phyloP scores from a whole-genome alignment of 73 alveolate genomes.

The Paramecium caudatum region DNA sequence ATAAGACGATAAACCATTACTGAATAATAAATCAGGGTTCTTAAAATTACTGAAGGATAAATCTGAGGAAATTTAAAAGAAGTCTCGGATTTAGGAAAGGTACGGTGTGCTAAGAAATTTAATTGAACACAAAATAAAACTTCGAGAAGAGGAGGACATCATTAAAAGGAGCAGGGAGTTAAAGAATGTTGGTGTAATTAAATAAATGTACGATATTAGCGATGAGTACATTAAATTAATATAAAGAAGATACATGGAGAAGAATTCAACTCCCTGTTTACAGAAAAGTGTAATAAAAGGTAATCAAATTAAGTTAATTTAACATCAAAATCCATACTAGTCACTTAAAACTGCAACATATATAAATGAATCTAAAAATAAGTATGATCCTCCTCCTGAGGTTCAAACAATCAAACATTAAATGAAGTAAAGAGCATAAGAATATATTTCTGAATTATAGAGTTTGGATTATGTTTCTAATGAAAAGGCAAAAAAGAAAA shows the following conservation, averaged over 20 bases:
- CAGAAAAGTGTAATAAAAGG: background rate
- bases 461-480: background rate
- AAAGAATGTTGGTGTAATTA: slow-evolving; percentile 1
- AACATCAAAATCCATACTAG: slow-evolving; percentile 29
- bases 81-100: background rate
- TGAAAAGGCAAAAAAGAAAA: slow-evolving; percentile 39
- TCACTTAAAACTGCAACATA: slow-evolving; percentile 1
- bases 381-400: slow-evolving; percentile 23
- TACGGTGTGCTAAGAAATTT: background rate
- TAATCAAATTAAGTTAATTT: background rate
- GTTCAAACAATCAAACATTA: background rate
- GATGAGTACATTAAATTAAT: slow-evolving; percentile 45
- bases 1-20: background rate
- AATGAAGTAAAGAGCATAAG: background rate
- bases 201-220: slow-evolving; percentile 40
- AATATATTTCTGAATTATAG: background rate
- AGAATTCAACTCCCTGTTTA: background rate
- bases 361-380: background rate
- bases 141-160: slow-evolving; percentile 6
- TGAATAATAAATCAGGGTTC: background rate
- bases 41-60: background rate
- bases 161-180: slow-evolving; percentile 3
- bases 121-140: slow-evolving; percentile 14
- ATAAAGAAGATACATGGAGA: background rate
- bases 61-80: background rate